These are phyloP conservation scores for Rhodomyrtus psidioides DNA, from an alignment of 441 rosid genomes.

Conservation along the genomic window DNA sequence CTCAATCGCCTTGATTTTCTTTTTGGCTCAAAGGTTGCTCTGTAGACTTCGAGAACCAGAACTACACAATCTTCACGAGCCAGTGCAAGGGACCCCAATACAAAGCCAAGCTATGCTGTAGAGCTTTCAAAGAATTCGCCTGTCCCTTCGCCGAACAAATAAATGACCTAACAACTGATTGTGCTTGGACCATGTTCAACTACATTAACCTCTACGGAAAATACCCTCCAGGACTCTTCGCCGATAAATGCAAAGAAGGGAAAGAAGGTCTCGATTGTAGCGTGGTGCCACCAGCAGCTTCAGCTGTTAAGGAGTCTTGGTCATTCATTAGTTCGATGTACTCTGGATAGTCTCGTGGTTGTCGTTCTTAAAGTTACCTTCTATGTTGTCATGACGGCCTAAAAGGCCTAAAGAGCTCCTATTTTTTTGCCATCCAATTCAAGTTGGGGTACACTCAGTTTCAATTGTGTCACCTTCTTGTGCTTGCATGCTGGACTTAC, in stretches of 20 bases:
- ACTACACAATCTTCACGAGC: slow-evolving; percentile 49
- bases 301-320: background rate
- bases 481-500: background rate
- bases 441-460: too few species aligned
- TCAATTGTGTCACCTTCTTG: background rate
- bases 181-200: slow-evolving; percentile 61
- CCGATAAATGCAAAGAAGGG: slow-evolving; percentile 42
- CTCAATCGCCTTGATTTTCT: background rate
- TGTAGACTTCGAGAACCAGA: slow-evolving; percentile 37
- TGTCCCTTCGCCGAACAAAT: slow-evolving; percentile 35
- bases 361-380: too few species aligned
- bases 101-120: slow-evolving; percentile 32
- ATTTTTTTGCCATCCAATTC: too few species aligned
- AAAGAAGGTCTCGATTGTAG: slow-evolving; percentile 43
- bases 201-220: slow-evolving; percentile 58
- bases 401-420: too few species aligned
- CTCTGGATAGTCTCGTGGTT: too few species aligned
- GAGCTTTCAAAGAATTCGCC: slow-evolving; percentile 39
- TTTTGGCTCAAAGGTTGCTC: slow-evolving; percentile 28
- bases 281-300: background rate
- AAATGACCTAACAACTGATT: slow-evolving; percentile 32
- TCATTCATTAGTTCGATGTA: too few species aligned
- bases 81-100: slow-evolving; percentile 64
- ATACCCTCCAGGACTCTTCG: slow-evolving; percentile 56
- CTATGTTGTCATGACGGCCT: too few species aligned